Base-by-base conservation (phyloP, 2,329 filamentous ascomycete species). In the Venturiaceae sp. region DNA sequence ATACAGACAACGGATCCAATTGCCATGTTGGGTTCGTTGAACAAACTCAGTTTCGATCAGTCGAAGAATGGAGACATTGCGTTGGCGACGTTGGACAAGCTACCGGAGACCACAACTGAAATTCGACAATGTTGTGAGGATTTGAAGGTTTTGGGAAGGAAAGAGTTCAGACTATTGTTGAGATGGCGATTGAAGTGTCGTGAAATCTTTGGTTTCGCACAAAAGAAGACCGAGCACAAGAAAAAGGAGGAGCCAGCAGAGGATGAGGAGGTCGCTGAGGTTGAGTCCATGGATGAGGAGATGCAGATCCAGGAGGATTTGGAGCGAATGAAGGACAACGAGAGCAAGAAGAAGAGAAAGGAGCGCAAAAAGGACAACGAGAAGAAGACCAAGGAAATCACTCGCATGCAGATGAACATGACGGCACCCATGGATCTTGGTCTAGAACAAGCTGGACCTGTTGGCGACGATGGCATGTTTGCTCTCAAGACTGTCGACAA, bases 331-430 rank as follows among this genome's bases (percentile, higher is more conserved):
- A 88, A 88, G 64, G 91, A 97, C 28, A 87, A 85, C 66, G 88
- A 94, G 63, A 83, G 75, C 46, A 72, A 86, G 23, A 85, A 85
- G 65, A 92, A 85, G 72, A 95, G 91, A 75, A 87, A 90, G 65
- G 88, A 95, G 66, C 84, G 87, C 64, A 82, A 92, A 63, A 88
- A 82, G 66, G 91, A 95, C 61, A 99, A 99, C 64, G 94, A 99
- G 72, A 85, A 85, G 71, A 97, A 95, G 73, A 89, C 94, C 65
- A 94, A 89, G 65, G 94, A 97, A 63, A 90, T 97, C 61, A 80
- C 95, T n/a, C 85, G 94, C 34, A 87, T 99, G 87, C 94, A 99
- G 72, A 84, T 99, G 77, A 87, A 96, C 75, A 99, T 99, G 94
- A 87, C 86, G 2, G 88, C 91, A 0, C 94, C 94, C 7, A 94